These are phyloP conservation scores for Eutrema japonicum DNA, from an alignment of 345 rosid genomes.

Conservation along the genomic window DNA sequence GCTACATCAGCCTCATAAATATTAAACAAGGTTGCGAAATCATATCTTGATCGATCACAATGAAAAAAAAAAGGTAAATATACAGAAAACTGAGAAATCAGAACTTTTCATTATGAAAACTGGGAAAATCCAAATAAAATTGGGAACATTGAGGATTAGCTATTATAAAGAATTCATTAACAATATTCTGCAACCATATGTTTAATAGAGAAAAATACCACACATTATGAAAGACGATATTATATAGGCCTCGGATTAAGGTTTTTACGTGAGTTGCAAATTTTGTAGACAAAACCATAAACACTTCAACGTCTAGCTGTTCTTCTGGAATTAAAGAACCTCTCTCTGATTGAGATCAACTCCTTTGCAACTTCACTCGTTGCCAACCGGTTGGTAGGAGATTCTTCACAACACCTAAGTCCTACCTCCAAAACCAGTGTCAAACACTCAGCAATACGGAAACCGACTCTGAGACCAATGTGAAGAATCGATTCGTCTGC, in stretches of 20 bases:
- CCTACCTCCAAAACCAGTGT: slow-evolving; percentile 20
- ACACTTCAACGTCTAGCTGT: not conserved
- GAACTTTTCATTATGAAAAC: too few species aligned
- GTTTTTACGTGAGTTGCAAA: not conserved
- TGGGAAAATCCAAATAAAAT: too few species aligned
- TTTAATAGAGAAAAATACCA: too few species aligned
- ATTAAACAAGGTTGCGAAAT: too few species aligned
- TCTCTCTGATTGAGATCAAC: slow-evolving; percentile 25
- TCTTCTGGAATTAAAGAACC: not conserved
- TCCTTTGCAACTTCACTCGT: not conserved
- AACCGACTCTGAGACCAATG: not conserved
- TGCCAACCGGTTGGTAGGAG: slow-evolving; percentile 14
- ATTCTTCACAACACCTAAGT: slow-evolving; percentile 38
- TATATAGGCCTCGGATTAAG: not conserved
- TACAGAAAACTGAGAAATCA: too few species aligned
- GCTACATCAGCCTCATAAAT: too few species aligned
- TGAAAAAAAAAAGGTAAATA: too few species aligned
- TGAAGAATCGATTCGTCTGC: slow-evolving; percentile 17
- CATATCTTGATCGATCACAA: too few species aligned
- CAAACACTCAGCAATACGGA: not conserved
- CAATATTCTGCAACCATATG: too few species aligned
- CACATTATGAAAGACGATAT: not conserved
- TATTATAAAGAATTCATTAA: too few species aligned
- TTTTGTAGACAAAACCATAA: not conserved
- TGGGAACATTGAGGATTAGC: too few species aligned